phyloP scores from a whole-genome alignment of 2,329 filamentous ascomycete genomes.

The Venturia nashicola region DNA sequence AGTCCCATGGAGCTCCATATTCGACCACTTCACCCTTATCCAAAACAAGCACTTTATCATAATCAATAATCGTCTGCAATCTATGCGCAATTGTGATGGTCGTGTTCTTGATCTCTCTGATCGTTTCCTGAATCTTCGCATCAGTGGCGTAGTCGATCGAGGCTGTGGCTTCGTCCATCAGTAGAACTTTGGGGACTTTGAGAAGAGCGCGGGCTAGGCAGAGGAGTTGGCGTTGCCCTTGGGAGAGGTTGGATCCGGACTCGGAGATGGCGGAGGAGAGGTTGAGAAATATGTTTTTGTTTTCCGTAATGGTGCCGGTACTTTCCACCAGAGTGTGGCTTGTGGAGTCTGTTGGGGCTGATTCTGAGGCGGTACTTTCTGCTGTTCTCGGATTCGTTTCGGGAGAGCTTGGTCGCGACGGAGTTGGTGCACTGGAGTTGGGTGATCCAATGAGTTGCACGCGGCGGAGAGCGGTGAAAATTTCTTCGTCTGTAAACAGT shows the following conservation, averaged over 20 bases:
- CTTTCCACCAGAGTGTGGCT: constrained; percentile 1
- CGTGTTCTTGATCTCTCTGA: constrained; percentile 81
- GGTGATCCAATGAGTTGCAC: constrained; percentile 69
- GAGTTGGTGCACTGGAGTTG: constrained; percentile 31
- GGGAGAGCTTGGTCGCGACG: constrained; percentile 19
- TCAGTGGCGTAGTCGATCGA: constrained; percentile 97
- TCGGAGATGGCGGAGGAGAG: constrained; percentile 74
- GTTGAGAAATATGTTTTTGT: constrained; percentile 92
- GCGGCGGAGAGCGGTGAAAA: constrained; percentile 73
- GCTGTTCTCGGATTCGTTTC: neutral
- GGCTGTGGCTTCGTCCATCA: constrained; percentile 98
- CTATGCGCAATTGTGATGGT: constrained; percentile 96
- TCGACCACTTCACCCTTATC: constrained; percentile 82
- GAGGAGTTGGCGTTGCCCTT: constrained; percentile 88
- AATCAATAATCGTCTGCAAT: constrained; percentile 92
- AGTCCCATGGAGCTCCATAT: constrained; percentile 77
- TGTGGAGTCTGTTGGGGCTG: constrained; percentile 2
- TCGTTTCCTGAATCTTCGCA: constrained; percentile 89
- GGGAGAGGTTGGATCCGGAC: constrained; percentile 86
- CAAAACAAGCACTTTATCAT: constrained; percentile 91
- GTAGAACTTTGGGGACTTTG: constrained; percentile 81
- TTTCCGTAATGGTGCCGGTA: constrained; percentile 35
- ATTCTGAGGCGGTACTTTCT: neutral
- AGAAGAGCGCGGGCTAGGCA: constrained; percentile 88
- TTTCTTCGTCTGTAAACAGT: constrained; percentile 77